Percentiles rank a stretch among this genome's conserved stretches.
Evolutionary conservation across 2,329 filamentous ascomycete species (phyloP).

Genomic region (Rhinocladiella similis): DNA sequence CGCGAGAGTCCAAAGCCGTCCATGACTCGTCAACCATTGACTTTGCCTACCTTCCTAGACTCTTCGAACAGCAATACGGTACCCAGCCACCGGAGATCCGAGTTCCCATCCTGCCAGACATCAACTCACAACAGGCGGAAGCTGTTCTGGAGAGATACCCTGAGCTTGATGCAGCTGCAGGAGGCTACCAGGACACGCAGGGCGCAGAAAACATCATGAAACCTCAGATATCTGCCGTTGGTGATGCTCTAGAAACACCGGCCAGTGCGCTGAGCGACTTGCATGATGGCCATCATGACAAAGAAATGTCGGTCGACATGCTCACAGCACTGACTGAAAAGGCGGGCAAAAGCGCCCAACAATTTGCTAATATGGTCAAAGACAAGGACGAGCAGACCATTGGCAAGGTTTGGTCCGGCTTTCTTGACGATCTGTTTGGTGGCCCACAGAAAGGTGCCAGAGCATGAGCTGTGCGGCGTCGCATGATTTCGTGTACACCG

Average conservation of each 20-base stretch:
- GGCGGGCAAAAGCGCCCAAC: constrained; percentile 42
- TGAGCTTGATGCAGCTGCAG: constrained; percentile 28
- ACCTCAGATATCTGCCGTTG: constrained; percentile 55
- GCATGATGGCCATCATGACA: constrained; percentile 56
- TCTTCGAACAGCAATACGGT: constrained; percentile 39
- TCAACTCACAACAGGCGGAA: constrained; percentile 34
- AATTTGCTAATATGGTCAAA: constrained; percentile 38
- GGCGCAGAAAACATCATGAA: constrained; percentile 48
- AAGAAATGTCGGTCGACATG: constrained; percentile 51
- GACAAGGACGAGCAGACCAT: constrained; percentile 43
- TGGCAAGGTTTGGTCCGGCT: constrained; percentile 47
- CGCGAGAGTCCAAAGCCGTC: constrained; percentile 55
- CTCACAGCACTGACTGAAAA: constrained; percentile 54
- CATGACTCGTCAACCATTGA: constrained; percentile 63
- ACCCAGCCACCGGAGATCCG: constrained; percentile 40
- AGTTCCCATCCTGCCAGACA: constrained; percentile 53
- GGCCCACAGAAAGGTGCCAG: constrained; percentile 34
- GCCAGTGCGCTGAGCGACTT: constrained; percentile 60
- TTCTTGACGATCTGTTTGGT: constrained; percentile 53
- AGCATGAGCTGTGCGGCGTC: constrained; percentile 10
- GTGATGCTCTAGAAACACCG: constrained; percentile 34
- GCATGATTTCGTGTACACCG: neutral
- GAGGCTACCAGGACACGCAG: constrained; percentile 29
- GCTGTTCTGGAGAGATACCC: constrained; percentile 26
- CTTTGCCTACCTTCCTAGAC: constrained; percentile 60